Percentiles rank a stretch among this genome's conserved stretches.
Conservation (phyloP, 2,329 filamentous ascomycete genomes). For the Aureobasidium sp. region DNA sequence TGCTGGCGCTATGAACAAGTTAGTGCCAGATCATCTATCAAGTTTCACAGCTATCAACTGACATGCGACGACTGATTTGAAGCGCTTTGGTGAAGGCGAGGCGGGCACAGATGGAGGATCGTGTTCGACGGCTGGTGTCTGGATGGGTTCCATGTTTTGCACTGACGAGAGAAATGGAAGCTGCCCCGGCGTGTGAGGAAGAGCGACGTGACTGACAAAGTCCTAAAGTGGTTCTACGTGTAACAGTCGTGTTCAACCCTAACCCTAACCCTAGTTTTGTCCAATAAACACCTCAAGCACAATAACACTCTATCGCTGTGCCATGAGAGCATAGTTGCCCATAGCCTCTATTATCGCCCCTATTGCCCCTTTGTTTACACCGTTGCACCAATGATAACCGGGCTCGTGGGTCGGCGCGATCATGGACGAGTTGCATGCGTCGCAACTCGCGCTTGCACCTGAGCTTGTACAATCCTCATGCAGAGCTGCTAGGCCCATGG, state of each 20-base stretch:
- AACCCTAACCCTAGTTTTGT: too few species aligned
- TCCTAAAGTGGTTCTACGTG: neutral
- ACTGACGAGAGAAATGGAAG: neutral
- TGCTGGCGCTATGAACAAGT: slow-evolving; percentile 21
- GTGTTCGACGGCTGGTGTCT: slow-evolving; percentile 30
- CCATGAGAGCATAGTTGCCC: too few species aligned
- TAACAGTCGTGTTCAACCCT: too few species aligned
- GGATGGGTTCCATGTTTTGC: slow-evolving; percentile 27
- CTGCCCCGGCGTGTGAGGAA: neutral
- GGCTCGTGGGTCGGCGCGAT: too few species aligned
- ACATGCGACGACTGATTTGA: slow-evolving; percentile 48
- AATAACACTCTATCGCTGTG: too few species aligned
- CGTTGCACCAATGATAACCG: too few species aligned
- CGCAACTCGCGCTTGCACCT: neutral
- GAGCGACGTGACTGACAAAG: neutral
- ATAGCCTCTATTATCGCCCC: too few species aligned
- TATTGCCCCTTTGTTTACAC: too few species aligned
- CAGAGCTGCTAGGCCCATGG: neutral
- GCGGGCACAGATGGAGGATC: slow-evolving; percentile 54
- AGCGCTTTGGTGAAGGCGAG: slow-evolving; percentile 73
- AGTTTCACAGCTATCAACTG: slow-evolving; percentile 15
- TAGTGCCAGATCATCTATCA: neutral
- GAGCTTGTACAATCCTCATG: neutral
- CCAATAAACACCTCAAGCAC: too few species aligned
- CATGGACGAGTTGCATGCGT: too few species aligned